These are phyloP conservation scores for Plectosphaerella plurivora DNA, from an alignment of 2,329 filamentous ascomycete species.

Conservation along the genomic window DNA sequence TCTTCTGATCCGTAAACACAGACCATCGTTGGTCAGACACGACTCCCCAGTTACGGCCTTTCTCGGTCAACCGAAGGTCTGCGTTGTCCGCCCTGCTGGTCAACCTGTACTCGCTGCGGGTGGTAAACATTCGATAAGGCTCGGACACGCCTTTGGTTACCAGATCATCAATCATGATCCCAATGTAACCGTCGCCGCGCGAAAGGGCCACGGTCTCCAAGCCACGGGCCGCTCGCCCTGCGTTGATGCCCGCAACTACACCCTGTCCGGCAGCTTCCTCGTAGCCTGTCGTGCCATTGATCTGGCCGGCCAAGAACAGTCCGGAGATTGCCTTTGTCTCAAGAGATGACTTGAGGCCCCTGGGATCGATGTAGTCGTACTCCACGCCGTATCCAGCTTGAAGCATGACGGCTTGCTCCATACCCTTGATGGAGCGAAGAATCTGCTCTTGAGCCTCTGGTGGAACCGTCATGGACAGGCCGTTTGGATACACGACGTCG, in stretches of 20 bases:
- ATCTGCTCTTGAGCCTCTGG: constrained; percentile 80
- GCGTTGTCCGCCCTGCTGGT: constrained; percentile 90
- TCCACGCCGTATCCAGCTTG: constrained; percentile 96
- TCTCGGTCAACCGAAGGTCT: constrained; percentile 76
- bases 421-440: constrained; percentile 79
- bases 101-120: constrained; percentile 92
- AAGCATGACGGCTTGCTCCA: constrained; percentile 87
- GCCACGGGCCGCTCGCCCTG: constrained; percentile 70
- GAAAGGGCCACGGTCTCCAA: constrained; percentile 64
- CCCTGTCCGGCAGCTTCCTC: constrained; percentile 96
- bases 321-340: constrained; percentile 91
- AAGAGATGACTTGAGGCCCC: constrained; percentile 79
- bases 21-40: constrained; percentile 77
- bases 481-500: constrained; percentile 91
- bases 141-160: constrained; percentile 96
- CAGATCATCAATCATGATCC: constrained; percentile 97
- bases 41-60: constrained; percentile 71
- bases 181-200: constrained; percentile 89
- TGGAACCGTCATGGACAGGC: constrained; percentile 94
- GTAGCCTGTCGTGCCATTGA: constrained; percentile 97
- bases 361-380: constrained; percentile 96
- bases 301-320: constrained; percentile 90
- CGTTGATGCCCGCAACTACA: constrained; percentile 88
- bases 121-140: constrained; percentile 98
- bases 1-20: constrained; percentile 59